These are phyloP conservation scores for Trichoderma cornu-damae DNA, from an alignment of 2,329 filamentous ascomycete species.

Conservation along the genomic window DNA sequence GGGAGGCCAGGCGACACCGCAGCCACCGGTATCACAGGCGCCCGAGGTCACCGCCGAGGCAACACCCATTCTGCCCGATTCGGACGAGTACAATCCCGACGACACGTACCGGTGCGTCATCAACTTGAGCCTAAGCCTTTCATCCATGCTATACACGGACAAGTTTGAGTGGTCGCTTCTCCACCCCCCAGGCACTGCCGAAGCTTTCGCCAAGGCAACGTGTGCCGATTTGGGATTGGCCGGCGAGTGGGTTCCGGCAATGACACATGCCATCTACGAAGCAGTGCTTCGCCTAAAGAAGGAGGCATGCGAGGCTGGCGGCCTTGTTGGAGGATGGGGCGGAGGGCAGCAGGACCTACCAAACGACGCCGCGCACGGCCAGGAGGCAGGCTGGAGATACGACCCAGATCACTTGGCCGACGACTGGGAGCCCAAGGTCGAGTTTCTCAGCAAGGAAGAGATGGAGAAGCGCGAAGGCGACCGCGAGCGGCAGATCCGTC, in stretches of 20 bases:
- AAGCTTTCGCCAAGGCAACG: constrained; percentile 86
- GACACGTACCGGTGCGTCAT: constrained; percentile 94
- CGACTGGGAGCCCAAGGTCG: constrained; percentile 79
- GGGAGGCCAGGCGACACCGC: constrained; percentile 46
- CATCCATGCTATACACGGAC: constrained; percentile 89
- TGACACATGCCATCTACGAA: constrained; percentile 96
- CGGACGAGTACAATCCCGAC: constrained; percentile 78
- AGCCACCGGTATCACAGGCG: constrained; percentile 32
- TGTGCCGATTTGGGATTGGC: constrained; percentile 85
- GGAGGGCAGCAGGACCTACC: constrained; percentile 62
- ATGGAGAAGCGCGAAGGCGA: constrained; percentile 97
- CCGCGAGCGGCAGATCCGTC: constrained; percentile 81
- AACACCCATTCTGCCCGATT: constrained; percentile 53
- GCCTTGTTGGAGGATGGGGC: constrained; percentile 69
- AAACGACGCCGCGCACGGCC: constrained; percentile 80
- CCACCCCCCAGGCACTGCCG: constrained; percentile 85
- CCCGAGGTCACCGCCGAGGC: constrained; percentile 65
- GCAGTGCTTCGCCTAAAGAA: constrained; percentile 90
- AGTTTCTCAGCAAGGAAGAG: constrained; percentile 83
- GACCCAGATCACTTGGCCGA: constrained; percentile 84
- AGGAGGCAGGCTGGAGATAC: constrained; percentile 88
- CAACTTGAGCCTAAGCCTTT: constrained; percentile 82
- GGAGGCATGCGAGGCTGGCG: constrained; percentile 88
- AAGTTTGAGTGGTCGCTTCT: constrained; percentile 97
- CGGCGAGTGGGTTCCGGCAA: constrained; percentile 89